phyloP scores from a whole-genome alignment of 345 rosid genomes.

The Physaria fendleri region DNA sequence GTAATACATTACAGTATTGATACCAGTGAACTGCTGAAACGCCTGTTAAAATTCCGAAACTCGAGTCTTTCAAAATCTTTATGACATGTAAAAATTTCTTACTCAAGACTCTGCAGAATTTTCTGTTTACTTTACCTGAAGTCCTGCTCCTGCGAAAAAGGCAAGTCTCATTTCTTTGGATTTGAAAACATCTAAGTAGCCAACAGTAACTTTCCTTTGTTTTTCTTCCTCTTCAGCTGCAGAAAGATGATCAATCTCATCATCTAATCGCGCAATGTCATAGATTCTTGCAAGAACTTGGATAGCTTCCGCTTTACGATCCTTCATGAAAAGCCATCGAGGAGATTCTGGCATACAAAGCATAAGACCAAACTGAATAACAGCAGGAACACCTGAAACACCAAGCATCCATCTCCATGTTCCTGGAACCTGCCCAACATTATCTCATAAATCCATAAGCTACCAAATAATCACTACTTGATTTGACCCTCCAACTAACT shows the following conservation, averaged over 20 bases:
- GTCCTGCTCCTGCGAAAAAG: slow-evolving; percentile 91
- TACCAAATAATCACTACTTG: neutral
- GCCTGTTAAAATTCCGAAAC: slow-evolving; percentile 52
- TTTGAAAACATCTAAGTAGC: slow-evolving; percentile 67
- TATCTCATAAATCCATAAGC: slow-evolving; percentile 2
- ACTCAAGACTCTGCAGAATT: neutral
- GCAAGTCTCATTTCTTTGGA: slow-evolving; percentile 85
- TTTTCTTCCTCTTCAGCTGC: slow-evolving; percentile 58
- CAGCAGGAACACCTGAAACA: slow-evolving; percentile 82
- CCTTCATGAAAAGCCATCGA: slow-evolving; percentile 93
- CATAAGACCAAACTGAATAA: slow-evolving; percentile 70
- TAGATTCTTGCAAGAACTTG: slow-evolving; percentile 59
- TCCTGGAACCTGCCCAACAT: slow-evolving; percentile 68
- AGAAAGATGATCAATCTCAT: slow-evolving; percentile 74
- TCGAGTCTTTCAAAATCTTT: neutral
- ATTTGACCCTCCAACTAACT: neutral
- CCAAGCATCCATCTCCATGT: slow-evolving; percentile 99
- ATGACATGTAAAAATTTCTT: neutral
- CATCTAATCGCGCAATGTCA: slow-evolving; percentile 68
- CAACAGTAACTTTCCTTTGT: slow-evolving; percentile 35
- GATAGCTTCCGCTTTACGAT: slow-evolving; percentile 51
- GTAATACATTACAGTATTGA: slow-evolving; percentile 98
- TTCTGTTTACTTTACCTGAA: slow-evolving; percentile 73
- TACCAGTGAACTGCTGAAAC: slow-evolving; percentile 93
- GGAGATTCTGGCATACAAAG: slow-evolving; percentile 95